Base-by-base conservation (phyloP, 148 eudicot species). In the Spergularia marina region DNA sequence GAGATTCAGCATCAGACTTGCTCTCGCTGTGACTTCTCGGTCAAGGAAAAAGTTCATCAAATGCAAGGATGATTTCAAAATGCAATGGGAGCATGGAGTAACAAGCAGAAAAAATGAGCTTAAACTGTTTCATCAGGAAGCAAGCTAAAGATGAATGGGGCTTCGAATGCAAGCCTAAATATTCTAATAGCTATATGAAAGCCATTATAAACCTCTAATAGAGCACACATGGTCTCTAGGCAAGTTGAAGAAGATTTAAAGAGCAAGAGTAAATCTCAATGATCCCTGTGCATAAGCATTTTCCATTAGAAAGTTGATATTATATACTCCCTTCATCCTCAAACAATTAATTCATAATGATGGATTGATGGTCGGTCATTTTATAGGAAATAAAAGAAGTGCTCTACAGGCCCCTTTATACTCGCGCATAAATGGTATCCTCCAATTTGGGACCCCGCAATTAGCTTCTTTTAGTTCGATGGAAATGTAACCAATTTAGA, bases 1-100 rank as follows among this genome's bases (percentile, higher is more conserved):
- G 79, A 77, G 87, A 85, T 57, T 81, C 89, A 73, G 84, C 75
- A 6, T 61, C 83, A 73, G 72, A 67, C 69, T 84, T 81, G 81
- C 78, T 81, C 61, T 77, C 76, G 65, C 85, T 76, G 89, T 88
- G 76, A 71, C 10, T 34, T 55, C 67, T 68, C 72, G 59, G 86
- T 88, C 60, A 88, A 88, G 89, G 89, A 74, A 77, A 72, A 83
- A 47, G 20, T 39, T 10, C 21, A 21, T 34, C 62, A 18, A 41
- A 21, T 65, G 62, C 51, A 54, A 75, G 57, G 39, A 10, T 55
- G 16, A 49, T 6, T 47, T 14, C 25, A 7, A 51, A 61, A 25
- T 49, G 49, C 49, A 6, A 44, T 0, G 15, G 61, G 40, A 74
- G 12, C 21, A 23, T 7, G 41, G 4, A 49, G 21, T 23, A 25